These are phyloP conservation scores for Kodamaea leandrae DNA, from an alignment of 805 yeast genomes.

Conservation along the genomic window DNA sequence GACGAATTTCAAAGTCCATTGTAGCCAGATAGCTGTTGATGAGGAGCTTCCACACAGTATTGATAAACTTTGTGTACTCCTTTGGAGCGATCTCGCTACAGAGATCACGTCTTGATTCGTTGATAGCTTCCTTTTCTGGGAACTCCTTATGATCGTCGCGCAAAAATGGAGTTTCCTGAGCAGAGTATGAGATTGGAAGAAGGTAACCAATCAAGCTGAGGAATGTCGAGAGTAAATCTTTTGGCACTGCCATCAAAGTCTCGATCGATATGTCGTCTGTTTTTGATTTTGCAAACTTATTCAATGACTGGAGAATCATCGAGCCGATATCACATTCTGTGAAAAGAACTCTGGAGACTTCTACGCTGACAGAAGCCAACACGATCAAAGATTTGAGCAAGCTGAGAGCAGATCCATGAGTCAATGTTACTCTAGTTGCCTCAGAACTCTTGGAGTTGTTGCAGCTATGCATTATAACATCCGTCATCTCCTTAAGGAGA, in stretches of 20 bases:
- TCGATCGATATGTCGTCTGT: constrained; percentile 50
- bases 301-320: constrained; percentile 48
- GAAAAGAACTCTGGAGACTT: constrained; percentile 43
- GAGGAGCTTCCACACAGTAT: constrained; percentile 49
- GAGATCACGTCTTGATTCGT: constrained; percentile 31
- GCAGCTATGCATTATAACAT: constrained; percentile 24
- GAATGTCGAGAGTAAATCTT: constrained; percentile 55
- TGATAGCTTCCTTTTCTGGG: constrained; percentile 25
- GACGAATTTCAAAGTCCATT: constrained; percentile 63
- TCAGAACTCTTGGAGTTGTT: constrained; percentile 24
- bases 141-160: constrained; percentile 18
- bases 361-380: constrained; percentile 43
- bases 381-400: constrained; percentile 45
- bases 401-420: constrained; percentile 38
- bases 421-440: constrained; percentile 22
- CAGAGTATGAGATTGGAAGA: constrained; percentile 48
- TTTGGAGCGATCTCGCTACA: constrained; percentile 23
- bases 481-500: constrained; percentile 23
- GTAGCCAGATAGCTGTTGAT: constrained; percentile 69
- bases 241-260: constrained; percentile 70
- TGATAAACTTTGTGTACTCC: constrained; percentile 37
- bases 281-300: constrained; percentile 44
- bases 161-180: constrained; percentile 30
- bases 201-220: constrained; percentile 55
- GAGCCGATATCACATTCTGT: constrained; percentile 48